A percentile compares a stretch with the other conserved stretches of the same genome.
Conservation (phyloP, 495 filamentous ascomycete species). For the Delitschia confertaspora region DNA sequence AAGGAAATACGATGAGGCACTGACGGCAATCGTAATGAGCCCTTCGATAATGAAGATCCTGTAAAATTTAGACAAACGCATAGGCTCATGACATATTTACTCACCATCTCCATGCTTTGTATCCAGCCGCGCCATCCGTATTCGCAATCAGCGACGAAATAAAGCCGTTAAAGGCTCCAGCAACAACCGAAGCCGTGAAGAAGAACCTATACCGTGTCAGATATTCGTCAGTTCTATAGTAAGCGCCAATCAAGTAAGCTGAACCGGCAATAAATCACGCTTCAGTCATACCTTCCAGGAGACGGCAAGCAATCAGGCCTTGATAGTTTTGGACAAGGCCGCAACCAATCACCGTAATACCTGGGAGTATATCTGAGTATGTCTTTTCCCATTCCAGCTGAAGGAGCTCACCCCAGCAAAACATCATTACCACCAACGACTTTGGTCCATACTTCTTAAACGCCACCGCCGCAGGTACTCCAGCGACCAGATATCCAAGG, state of each 20-base stretch:
- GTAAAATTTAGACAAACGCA: not conserved
- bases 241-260: constrained; percentile 23
- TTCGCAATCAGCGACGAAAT: constrained; percentile 57
- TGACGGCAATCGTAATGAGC: constrained; percentile 49
- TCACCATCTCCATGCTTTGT: constrained; percentile 60
- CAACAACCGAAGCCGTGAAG: constrained; percentile 55
- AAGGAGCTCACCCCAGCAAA: constrained; percentile 5
- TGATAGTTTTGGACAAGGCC: constrained; percentile 19
- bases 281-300: constrained; percentile 20
- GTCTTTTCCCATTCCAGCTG: too few relatives aligned
- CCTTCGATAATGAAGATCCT: constrained; percentile 49
- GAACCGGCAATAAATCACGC: constrained; percentile 21
- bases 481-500: constrained; percentile 55
- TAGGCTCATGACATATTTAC: not conserved
- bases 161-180: constrained; percentile 60
- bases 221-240: constrained; percentile 25
- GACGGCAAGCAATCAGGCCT: constrained; percentile 16
- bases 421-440: constrained; percentile 58
- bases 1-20: constrained; percentile 46
- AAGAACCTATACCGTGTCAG: constrained; percentile 53
- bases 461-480: constrained; percentile 60
- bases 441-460: constrained; percentile 53
- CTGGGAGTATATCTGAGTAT: not conserved
- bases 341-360: constrained; percentile 21
- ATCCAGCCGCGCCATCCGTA: constrained; percentile 55